Evolutionary conservation across 2,329 filamentous ascomycete species (phyloP), one percentile per base, ranked within the genome.

Genomic region (Corynespora cassiicola): DNA sequence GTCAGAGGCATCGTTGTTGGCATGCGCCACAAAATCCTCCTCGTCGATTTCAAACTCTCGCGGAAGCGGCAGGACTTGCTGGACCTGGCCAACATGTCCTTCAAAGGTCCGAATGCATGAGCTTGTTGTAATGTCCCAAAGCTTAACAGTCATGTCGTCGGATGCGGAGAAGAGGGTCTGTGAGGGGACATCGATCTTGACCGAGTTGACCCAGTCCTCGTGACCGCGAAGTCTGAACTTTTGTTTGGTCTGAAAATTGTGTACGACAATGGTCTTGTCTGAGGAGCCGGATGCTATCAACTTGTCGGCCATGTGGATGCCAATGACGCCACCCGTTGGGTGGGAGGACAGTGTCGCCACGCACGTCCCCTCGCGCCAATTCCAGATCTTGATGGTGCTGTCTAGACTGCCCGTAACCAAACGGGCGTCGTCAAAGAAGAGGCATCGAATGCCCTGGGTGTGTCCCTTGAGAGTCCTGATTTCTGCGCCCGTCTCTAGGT

Each of bases 191-290:
- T 99, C 90, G 23, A 99, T 82, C 52, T 87, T 86, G 20, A 97
- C 92, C n/a, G 88, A 86, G 69, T 99, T 99, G 57, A 99, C 91
- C 88, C 92, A 97, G 66, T 97, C 91, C 0, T 78, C 82, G 65
- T 99, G 94, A 7, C 91, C 92, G 16, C 85, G 84, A 9, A 99
- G 77, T 34, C 83, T 79, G 54, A 87, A 95, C 0, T 86, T 87
- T 36, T 88, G 85, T 64, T 89, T 90, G 42, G 87, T 88, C 56
- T 87, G 81, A 58, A 95, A 94, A 66, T 96, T 92, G 81, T 92
- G 96, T 29, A 99, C 85, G 64, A 92, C 90, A 67, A 97, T 86
- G 2, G 86, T 92, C 65, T 84, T 85, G 69, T 99, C 94, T 48
- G 91, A 86, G 2, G 90, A 96, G 1, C 90, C 94, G 1, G 90